phyloP scores from a whole-genome alignment of 345 rosid genomes.

The Zanthoxylum bungeanum region DNA sequence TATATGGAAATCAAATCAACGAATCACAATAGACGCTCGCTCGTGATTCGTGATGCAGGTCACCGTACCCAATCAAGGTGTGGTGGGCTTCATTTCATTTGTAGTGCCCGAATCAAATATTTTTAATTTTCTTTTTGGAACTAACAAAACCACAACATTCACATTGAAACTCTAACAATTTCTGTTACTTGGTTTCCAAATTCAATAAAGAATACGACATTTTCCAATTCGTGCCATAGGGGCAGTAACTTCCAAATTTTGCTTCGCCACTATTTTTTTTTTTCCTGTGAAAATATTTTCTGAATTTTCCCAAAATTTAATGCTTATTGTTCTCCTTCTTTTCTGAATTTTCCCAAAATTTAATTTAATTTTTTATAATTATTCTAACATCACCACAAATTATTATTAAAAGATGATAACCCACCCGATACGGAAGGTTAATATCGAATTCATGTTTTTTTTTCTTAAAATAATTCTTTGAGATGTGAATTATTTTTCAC shows the following conservation, averaged over 20 bases:
- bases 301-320: background rate
- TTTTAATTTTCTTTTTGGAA: background rate
- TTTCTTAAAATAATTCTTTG: too few relatives aligned
- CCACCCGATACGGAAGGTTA: too few relatives aligned
- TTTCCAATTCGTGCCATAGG: background rate
- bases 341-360: too few relatives aligned
- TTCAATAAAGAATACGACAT: background rate
- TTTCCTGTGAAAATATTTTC: background rate
- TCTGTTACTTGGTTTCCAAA: background rate
- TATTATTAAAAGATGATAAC: too few relatives aligned
- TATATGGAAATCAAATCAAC: background rate
- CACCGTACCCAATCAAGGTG: conserved; percentile 15
- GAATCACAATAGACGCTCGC: conserved; percentile 7
- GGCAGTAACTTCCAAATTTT: background rate
- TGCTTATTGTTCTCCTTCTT: background rate
- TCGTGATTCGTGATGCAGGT: conserved; percentile 24
- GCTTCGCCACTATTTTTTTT: background rate
- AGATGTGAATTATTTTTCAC: too few relatives aligned
- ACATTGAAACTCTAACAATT: background rate
- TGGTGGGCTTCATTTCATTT: background rate
- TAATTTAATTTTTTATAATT: too few relatives aligned
- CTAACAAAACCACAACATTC: background rate
- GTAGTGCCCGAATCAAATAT: conserved; percentile 2
- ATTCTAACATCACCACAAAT: too few relatives aligned
- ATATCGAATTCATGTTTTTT: too few relatives aligned